Conservation (phyloP, 179 eudicot species). For the Beta corolliflora region DNA sequence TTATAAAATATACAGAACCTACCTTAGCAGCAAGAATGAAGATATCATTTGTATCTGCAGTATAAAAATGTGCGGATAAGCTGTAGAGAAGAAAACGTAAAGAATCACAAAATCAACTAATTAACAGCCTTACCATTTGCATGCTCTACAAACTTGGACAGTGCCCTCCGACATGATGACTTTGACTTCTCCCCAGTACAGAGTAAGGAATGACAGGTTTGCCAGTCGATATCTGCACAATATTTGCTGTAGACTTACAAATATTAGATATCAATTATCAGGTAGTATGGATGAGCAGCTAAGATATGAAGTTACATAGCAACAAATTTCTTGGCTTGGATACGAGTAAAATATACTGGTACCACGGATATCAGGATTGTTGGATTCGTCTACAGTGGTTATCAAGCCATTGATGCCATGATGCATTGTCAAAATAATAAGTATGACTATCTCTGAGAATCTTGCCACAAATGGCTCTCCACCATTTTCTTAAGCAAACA, state of each 20-base stretch:
- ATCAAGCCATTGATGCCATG: background rate
- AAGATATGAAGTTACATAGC: background rate
- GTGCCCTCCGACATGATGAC: slow-evolving; percentile 48
- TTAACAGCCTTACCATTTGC: slow-evolving; percentile 64
- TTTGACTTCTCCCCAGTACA: slow-evolving; percentile 69
- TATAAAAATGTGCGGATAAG: slow-evolving; percentile 4
- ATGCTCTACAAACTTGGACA: slow-evolving; percentile 64
- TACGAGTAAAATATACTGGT: background rate
- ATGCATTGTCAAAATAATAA: background rate
- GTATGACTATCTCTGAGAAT: background rate
- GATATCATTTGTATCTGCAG: slow-evolving; percentile 91
- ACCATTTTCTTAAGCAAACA: background rate
- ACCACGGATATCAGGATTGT: background rate
- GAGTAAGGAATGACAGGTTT: slow-evolving; percentile 74
- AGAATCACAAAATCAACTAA: background rate
- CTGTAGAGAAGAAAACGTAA: background rate
- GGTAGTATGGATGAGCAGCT: background rate
- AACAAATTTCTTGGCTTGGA: background rate
- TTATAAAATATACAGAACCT: slow-evolving; percentile 2
- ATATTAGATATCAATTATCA: slow-evolving; percentile 4
- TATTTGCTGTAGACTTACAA: slow-evolving; percentile 55
- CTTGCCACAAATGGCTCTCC: background rate
- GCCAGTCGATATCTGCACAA: slow-evolving; percentile 92
- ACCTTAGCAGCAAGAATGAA: slow-evolving; percentile 97
- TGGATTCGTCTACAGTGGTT: background rate